These are phyloP conservation scores for Capillidium heterosporum DNA, from an alignment of 371 early-diverging fungal species.

Conservation along the genomic window DNA sequence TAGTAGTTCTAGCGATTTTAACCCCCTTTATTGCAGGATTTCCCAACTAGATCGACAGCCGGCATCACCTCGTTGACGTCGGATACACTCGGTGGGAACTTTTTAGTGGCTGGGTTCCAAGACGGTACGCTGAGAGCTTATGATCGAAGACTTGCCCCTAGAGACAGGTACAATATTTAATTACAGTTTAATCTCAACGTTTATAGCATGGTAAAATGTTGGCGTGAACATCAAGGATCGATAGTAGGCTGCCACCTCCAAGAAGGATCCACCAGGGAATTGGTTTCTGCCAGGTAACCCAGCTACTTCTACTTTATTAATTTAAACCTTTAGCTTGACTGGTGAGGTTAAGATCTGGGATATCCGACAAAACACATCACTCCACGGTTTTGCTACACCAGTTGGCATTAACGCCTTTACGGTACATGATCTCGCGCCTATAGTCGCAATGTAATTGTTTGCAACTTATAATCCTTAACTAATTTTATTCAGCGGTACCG, in stretches of 20 bases:
- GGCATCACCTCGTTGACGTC: conserved; percentile 53
- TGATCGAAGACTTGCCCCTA: conserved; percentile 41
- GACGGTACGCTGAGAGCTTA: conserved; percentile 67
- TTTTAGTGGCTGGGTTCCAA: conserved; percentile 58
- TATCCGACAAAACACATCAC: conserved; percentile 31
- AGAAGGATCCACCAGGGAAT: conserved; percentile 32
- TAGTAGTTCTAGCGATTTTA: no score
- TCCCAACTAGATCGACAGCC: conserved; percentile 40
- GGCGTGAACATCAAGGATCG: conserved; percentile 44
- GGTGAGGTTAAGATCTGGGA: conserved; percentile 79
- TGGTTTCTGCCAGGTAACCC: conserved; percentile 27
- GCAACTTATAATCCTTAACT: background rate
- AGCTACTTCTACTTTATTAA: background rate
- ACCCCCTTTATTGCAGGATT: conserved; percentile 19
- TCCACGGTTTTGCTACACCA: conserved; percentile 27
- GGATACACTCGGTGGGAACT: conserved; percentile 40
- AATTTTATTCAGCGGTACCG: conserved; percentile 19
- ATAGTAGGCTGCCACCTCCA: conserved; percentile 44
- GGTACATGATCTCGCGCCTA: conserved; percentile 37
- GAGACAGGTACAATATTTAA: conserved; percentile 22
- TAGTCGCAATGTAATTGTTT: conserved; percentile 30
- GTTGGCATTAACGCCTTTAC: conserved; percentile 34
- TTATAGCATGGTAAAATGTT: conserved; percentile 29
- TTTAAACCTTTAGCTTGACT: conserved; percentile 15
- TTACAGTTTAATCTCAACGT: background rate